A percentile compares a stretch with the other conserved stretches of the same genome.
These are phyloP conservation scores for Dactylella cylindrospora DNA, from an alignment of 2,329 filamentous ascomycete species.

Conservation along the genomic window DNA sequence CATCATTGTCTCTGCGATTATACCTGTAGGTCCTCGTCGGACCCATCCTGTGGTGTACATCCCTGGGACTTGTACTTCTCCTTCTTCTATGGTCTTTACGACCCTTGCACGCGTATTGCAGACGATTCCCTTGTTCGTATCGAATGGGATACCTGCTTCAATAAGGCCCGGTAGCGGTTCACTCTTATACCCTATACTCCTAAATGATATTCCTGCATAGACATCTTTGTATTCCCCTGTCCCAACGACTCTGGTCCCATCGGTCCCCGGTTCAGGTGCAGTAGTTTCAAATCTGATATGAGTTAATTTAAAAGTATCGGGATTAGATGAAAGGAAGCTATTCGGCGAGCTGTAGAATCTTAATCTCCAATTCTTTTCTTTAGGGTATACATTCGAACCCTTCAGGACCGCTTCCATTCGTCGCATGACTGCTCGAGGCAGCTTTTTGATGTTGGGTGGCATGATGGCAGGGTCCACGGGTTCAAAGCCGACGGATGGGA, in stretches of 20 bases:
- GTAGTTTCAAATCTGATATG: constrained; percentile 69
- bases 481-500: constrained; percentile 71
- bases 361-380: constrained; percentile 73
- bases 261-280: constrained; percentile 59
- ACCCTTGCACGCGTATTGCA: constrained; percentile 83
- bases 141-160: constrained; percentile 75
- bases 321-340: constrained; percentile 62
- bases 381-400: constrained; percentile 20
- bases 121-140: constrained; percentile 71
- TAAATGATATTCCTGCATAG: constrained; percentile 73
- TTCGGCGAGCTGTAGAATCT: constrained; percentile 81
- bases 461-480: constrained; percentile 64
- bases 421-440: constrained; percentile 74
- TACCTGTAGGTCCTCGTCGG: constrained; percentile 88
- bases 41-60: constrained; percentile 96
- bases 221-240: constrained; percentile 60
- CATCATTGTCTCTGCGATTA: constrained; percentile 93
- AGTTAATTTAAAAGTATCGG: constrained; percentile 59
- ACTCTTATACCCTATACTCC: constrained; percentile 93
- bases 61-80: constrained; percentile 62
- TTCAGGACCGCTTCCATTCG: constrained; percentile 53
- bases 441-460: constrained; percentile 67
- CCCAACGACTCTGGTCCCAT: constrained; percentile 55
- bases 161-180: constrained; percentile 72
- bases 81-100: constrained; percentile 51